A percentile compares a stretch with the other conserved stretches of the same genome.
Conservation (phyloP, 805 yeast species). For the Zygoascus bituminiphila region DNA sequence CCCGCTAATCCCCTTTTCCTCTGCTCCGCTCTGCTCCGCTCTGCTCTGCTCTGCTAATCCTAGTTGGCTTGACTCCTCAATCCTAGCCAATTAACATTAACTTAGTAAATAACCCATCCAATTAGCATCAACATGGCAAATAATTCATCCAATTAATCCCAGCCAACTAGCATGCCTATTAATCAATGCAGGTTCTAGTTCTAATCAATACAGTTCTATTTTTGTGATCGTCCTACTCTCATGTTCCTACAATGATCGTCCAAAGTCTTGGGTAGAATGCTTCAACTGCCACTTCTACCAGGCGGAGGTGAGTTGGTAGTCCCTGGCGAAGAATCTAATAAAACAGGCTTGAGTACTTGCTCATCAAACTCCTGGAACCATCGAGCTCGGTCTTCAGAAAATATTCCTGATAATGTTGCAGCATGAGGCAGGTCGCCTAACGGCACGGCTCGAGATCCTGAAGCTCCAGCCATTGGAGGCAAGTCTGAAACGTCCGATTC, state of each 20-base stretch:
- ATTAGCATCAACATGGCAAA: too few relatives aligned
- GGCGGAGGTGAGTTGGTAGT: constrained; percentile 10
- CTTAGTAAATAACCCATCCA: too few relatives aligned
- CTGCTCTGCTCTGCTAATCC: too few relatives aligned
- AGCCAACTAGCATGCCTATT: neutral
- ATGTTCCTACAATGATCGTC: too few relatives aligned
- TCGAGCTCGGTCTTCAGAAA: constrained; percentile 60
- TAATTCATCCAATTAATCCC: too few relatives aligned
- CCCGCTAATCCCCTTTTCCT: too few relatives aligned
- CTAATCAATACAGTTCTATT: neutral
- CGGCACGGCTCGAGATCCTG: constrained; percentile 6
- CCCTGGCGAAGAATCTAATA: constrained; percentile 46
- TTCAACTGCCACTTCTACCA: too few relatives aligned
- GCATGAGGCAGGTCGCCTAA: constrained; percentile 5
- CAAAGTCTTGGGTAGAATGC: too few relatives aligned
- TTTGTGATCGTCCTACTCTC: too few relatives aligned
- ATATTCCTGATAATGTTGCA: constrained; percentile 19
- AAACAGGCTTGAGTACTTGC: constrained; percentile 84
- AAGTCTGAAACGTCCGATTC: constrained; percentile 29
- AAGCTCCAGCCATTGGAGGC: constrained; percentile 27
- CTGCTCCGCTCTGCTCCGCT: too few relatives aligned
- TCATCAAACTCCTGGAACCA: constrained; percentile 96
- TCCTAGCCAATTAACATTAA: too few relatives aligned
- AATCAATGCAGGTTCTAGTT: neutral
- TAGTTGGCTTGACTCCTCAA: too few relatives aligned